A percentile compares a stretch with the other conserved stretches of the same genome.
These are phyloP conservation scores for Toxicodendron radicans DNA, from an alignment of 345 rosid species.

Conservation along the genomic window DNA sequence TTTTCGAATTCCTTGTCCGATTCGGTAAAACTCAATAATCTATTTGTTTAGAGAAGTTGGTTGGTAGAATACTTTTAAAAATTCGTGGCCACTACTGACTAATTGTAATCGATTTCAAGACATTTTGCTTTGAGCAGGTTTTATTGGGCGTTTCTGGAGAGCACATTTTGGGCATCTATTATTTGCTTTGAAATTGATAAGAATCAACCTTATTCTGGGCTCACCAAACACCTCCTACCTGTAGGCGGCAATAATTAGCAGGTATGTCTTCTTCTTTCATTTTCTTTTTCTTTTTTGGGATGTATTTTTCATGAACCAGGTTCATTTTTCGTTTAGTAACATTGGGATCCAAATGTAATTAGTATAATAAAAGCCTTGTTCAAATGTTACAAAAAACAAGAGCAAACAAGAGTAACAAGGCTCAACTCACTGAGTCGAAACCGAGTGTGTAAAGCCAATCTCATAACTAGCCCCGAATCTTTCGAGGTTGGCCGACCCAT, in stretches of 20 bases:
- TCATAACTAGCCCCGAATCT: conserved; percentile 68
- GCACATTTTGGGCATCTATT: not conserved
- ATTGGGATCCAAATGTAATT: no score
- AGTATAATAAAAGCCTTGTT: no score
- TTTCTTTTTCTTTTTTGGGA: no score
- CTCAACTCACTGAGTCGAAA: conserved; percentile 26
- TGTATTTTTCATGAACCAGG: no score
- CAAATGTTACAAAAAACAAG: no score
- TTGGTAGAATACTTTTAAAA: not conserved
- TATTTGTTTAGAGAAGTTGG: not conserved
- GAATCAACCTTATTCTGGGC: not conserved
- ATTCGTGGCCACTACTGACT: not conserved
- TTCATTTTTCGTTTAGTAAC: no score
- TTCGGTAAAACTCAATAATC: not conserved
- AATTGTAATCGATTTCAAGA: not conserved
- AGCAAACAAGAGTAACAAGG: no score
- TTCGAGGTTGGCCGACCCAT: conserved; percentile 89
- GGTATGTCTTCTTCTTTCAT: not conserved
- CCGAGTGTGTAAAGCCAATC: conserved; percentile 50
- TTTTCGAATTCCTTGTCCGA: no score
- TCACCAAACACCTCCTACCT: not conserved
- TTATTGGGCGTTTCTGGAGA: not conserved
- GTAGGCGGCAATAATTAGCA: not conserved
- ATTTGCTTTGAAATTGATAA: not conserved
- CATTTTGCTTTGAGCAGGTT: not conserved